Conservation (phyloP, 345 rosid species). For the Citrus sp. region DNA sequence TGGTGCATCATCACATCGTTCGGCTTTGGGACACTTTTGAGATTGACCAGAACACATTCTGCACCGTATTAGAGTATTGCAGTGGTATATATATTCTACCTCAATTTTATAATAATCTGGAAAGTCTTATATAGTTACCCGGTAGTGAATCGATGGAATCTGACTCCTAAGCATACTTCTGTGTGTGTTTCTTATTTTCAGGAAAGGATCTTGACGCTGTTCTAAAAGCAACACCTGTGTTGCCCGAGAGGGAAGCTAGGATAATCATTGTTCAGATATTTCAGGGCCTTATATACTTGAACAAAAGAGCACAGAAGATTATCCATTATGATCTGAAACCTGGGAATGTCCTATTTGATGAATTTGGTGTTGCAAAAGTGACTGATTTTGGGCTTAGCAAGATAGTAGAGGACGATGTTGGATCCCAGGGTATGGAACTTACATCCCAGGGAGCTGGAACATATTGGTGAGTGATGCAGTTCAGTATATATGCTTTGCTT, state of each 20-base stretch:
- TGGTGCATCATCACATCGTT: conserved; percentile 97
- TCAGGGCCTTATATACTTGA: conserved; percentile 93
- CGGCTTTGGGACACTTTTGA: conserved; percentile 98
- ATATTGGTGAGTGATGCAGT: conserved; percentile 67
- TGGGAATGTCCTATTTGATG: conserved; percentile 97
- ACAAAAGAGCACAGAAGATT: conserved; percentile 81
- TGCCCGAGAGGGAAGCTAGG: conserved; percentile 96
- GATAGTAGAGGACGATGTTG: conserved; percentile 90
- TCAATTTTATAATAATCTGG: conserved; percentile 8
- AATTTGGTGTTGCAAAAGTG: conserved; percentile 92
- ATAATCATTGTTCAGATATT: conserved; percentile 90
- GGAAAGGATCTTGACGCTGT: conserved; percentile 99
- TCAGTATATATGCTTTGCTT: conserved; percentile 7
- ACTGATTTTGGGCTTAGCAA: conserved; percentile 99
- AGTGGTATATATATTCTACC: conserved; percentile 53
- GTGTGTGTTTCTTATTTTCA: conserved; percentile 27
- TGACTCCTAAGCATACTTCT: conserved; percentile 11
- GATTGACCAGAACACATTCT: conserved; percentile 94
- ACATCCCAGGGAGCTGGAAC: conserved; percentile 99
- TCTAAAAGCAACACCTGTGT: conserved; percentile 86
- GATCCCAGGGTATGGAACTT: conserved; percentile 99
- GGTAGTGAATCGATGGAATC: neutral
- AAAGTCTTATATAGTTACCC: neutral
- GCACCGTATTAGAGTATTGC: conserved; percentile 96
- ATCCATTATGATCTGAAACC: conserved; percentile 99